These are phyloP conservation scores for Pleurotus eryngii DNA, from an alignment of 768 basidiomycete species.

Conservation along the genomic window DNA sequence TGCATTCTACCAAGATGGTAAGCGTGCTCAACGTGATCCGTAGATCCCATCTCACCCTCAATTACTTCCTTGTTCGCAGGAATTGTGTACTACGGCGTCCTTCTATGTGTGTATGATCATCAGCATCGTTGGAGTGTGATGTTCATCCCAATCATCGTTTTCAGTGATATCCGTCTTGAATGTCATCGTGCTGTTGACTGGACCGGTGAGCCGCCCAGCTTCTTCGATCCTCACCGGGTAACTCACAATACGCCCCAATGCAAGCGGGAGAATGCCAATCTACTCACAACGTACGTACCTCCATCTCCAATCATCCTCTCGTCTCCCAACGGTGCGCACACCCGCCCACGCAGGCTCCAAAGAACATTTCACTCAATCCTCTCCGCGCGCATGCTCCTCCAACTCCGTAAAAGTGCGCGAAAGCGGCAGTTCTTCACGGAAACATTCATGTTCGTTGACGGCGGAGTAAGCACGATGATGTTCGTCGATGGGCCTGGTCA, in stretches of 20 bases:
- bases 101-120: not conserved
- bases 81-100: not conserved
- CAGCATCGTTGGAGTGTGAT: not conserved
- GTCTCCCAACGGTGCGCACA: no score
- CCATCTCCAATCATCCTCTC: not conserved
- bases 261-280: not conserved
- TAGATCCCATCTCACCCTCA: not conserved
- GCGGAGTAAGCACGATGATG: not conserved
- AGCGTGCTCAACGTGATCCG: not conserved
- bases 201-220: not conserved
- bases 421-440: not conserved
- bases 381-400: constrained; percentile 6
- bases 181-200: not conserved
- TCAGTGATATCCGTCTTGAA: constrained; percentile 3
- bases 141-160: not conserved
- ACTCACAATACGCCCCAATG: not conserved
- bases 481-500: not conserved
- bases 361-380: constrained; percentile 6
- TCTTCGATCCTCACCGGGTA: not conserved
- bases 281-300: not conserved
- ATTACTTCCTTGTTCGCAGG: not conserved
- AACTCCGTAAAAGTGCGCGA: not conserved
- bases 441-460: not conserved
- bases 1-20: constrained; percentile 5
- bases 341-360: constrained; percentile 3